phyloP scores from a whole-genome alignment of 2,329 filamentous ascomycete species.

The Orbilia ellipsospora region DNA sequence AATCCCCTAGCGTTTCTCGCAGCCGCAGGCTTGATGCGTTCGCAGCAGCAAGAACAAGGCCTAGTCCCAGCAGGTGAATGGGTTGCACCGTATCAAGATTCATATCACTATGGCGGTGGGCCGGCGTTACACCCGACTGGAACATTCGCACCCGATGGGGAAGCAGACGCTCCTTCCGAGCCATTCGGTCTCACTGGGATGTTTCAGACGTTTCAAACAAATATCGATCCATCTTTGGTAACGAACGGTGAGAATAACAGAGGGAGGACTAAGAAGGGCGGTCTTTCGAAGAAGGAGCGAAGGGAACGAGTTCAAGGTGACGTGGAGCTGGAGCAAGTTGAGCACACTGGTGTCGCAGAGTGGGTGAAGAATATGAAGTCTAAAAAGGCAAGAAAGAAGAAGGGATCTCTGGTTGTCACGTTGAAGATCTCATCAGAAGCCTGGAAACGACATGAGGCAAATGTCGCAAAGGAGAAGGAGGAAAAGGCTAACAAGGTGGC shows the following conservation, averaged over 20 bases:
- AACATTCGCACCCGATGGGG: constrained; percentile 32
- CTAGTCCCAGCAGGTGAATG: constrained; percentile 14
- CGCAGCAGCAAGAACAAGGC: constrained; percentile 39
- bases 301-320: constrained; percentile 47
- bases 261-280: constrained; percentile 21
- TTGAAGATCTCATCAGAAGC: constrained; percentile 51
- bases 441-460: constrained; percentile 43
- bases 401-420: constrained; percentile 35
- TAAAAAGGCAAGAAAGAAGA: constrained; percentile 39
- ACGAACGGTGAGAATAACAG: constrained; percentile 16
- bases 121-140: constrained; percentile 36
- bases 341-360: constrained; percentile 35
- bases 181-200: constrained; percentile 30
- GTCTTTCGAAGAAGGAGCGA: constrained; percentile 39
- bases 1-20: constrained; percentile 56
- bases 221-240: constrained; percentile 27
- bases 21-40: constrained; percentile 55
- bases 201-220: constrained; percentile 14
- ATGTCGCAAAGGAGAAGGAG: constrained; percentile 38
- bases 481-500: constrained; percentile 48
- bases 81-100: constrained; percentile 29
- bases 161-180: constrained; percentile 37
- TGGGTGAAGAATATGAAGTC: constrained; percentile 52
- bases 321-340: constrained; percentile 33
- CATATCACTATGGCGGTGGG: constrained; percentile 23